These are phyloP conservation scores for Triticum dicoccoides DNA, from an alignment of 176 grass and related monocot genomes.

Conservation along the genomic window DNA sequence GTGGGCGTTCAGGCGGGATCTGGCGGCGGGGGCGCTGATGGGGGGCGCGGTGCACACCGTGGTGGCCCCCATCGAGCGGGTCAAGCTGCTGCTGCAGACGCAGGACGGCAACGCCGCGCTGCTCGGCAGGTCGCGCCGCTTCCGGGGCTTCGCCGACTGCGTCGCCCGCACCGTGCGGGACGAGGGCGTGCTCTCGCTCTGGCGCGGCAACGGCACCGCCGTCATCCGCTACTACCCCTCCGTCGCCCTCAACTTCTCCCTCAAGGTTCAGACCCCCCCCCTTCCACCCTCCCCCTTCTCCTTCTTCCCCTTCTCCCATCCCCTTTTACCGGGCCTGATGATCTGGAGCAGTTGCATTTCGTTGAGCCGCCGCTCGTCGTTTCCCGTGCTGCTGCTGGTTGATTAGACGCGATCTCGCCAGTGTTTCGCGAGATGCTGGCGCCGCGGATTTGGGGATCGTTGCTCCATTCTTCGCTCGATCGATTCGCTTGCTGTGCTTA, in stretches of 20 bases:
- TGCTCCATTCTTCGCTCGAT: not conserved
- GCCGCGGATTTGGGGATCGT: not conserved
- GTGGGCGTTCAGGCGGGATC: conserved; percentile 88
- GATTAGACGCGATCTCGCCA: not conserved
- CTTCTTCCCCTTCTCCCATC: not conserved
- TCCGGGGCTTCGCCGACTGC: conserved; percentile 90
- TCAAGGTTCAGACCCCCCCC: conserved; percentile 56
- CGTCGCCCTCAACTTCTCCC: conserved; percentile 99
- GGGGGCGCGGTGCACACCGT: conserved; percentile 92
- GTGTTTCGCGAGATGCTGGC: not conserved
- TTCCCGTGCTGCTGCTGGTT: not conserved
- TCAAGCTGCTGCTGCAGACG: conserved; percentile 96
- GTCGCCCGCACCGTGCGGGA: conserved; percentile 80
- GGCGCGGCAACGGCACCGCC: conserved; percentile 93
- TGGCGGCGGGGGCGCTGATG: conserved; percentile 94
- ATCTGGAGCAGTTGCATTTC: not conserved
- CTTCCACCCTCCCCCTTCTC: not conserved
- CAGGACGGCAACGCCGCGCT: conserved; percentile 96
- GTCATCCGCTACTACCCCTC: conserved; percentile 98
- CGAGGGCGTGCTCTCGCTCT: conserved; percentile 84
- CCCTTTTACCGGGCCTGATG: not conserved
- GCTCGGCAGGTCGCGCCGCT: conserved; percentile 55
- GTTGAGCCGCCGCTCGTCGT: not conserved
- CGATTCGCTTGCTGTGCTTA: not conserved
- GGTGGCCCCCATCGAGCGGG: conserved; percentile 97